These are phyloP conservation scores for Candida boleticola DNA, from an alignment of 805 yeast species.

Conservation along the genomic window DNA sequence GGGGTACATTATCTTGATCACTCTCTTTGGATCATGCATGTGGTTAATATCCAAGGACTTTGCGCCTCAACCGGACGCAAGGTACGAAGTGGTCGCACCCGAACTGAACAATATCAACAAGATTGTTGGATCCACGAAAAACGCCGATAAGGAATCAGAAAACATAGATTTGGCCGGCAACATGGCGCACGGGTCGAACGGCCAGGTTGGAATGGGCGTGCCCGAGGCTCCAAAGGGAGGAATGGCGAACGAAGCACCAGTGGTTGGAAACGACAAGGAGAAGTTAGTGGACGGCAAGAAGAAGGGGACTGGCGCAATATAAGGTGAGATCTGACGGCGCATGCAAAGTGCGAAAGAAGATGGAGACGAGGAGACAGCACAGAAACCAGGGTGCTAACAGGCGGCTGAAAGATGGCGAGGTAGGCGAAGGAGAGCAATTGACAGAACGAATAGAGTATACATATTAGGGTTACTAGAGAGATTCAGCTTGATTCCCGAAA, in stretches of 20 bases:
- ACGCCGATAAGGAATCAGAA: constrained; percentile 31
- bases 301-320: neutral
- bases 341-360: too few species aligned
- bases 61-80: constrained; percentile 23
- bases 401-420: too few species aligned
- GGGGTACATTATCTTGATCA: constrained; percentile 37
- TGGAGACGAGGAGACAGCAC: too few species aligned
- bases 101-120: constrained; percentile 22
- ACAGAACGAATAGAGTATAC: too few species aligned
- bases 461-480: too few species aligned
- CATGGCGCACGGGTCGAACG: constrained; percentile 37
- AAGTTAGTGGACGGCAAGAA: constrained; percentile 11
- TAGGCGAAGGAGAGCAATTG: too few species aligned
- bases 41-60: constrained; percentile 37
- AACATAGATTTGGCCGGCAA: constrained; percentile 38
- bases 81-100: constrained; percentile 24
- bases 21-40: constrained; percentile 33
- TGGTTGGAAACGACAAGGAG: constrained; percentile 42
- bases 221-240: constrained; percentile 48
- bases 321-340: neutral
- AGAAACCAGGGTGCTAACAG: too few species aligned
- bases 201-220: constrained; percentile 38
- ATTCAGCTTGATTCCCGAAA: too few species aligned
- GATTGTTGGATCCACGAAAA: constrained; percentile 23
- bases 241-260: constrained; percentile 43